Conservation (phyloP, 805 yeast genomes). For the Hanseniaspora meyeri region DNA sequence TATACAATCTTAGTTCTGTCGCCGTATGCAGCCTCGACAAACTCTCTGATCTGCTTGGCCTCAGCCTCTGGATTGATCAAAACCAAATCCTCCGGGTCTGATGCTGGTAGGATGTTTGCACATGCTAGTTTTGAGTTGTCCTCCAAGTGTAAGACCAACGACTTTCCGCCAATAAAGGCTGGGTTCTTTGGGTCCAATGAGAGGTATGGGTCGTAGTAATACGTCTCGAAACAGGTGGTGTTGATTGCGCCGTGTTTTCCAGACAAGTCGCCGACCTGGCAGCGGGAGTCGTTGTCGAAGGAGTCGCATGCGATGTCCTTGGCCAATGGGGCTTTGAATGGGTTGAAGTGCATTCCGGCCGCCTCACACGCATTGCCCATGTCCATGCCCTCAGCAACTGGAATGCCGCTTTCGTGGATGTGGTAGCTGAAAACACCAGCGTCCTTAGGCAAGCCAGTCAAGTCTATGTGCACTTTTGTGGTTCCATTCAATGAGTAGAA, state of each 20-base stretch:
- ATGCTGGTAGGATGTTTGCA: constrained; percentile 35
- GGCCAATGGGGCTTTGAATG: constrained; percentile 30
- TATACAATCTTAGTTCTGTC: neutral
- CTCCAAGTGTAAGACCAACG: constrained; percentile 46
- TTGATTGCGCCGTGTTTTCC: constrained; percentile 68
- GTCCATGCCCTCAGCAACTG: constrained; percentile 27
- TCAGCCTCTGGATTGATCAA: neutral
- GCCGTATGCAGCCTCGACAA: neutral
- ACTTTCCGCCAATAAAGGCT: constrained; percentile 47
- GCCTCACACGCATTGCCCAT: constrained; percentile 37
- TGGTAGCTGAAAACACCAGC: constrained; percentile 64
- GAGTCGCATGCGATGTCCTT: constrained; percentile 38
- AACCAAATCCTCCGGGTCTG: neutral
- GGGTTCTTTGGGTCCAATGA: constrained; percentile 46
- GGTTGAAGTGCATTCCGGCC: constrained; percentile 51
- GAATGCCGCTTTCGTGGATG: constrained; percentile 47
- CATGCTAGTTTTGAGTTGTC: constrained; percentile 49
- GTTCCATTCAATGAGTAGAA: constrained; percentile 48
- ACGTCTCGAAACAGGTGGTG: constrained; percentile 54
- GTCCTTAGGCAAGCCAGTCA: constrained; percentile 52
- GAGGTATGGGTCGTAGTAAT: constrained; percentile 52
- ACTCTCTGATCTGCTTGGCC: neutral
- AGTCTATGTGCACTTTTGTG: constrained; percentile 55
- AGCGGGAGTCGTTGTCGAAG: constrained; percentile 42
- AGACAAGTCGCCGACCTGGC: constrained; percentile 64